Evolutionary conservation across 2,329 filamentous ascomycete species (phyloP), one percentile per base, ranked within the genome.

Genomic region (Monosporascus ibericus): DNA sequence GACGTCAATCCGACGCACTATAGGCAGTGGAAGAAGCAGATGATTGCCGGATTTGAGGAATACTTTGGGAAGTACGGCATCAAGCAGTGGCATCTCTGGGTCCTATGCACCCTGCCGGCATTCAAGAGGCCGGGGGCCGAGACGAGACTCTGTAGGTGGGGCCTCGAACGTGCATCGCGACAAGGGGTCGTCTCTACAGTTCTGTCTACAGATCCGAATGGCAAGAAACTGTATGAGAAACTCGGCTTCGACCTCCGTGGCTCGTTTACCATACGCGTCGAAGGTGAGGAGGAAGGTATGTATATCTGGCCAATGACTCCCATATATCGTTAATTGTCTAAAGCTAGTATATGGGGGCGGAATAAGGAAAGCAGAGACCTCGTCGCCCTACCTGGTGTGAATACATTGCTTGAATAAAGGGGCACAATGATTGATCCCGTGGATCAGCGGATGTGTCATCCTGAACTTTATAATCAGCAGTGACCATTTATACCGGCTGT

Each of bases 101-200:
- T 54, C 7, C 52, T 56, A 22, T 50, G 47, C 44, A 56, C 52
- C 15, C 49, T 37, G 36, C 54, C 54, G 11, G 51, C 30, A 30
- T 56, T 56, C 20, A 49, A 52, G 22, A 44, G 48, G n/a, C 51
- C 52, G 34, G 54, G 54, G 44, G 49, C 52, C 22, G 54, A 24
- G 44, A 56, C 54, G 30, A 47, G 49, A 48, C 54, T 56, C 18
- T 56, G 54, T 36, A 48, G 22, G 37, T 54, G 54, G 54, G 54
- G 54, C 37, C 44, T 52, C n/a, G 52, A 54, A 34, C 44, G 42
- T 14, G 52, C 54, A 20, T 54, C 49, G 14, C 27, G 27, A 25
- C 18, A 11, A 39, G 47, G 44, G 6, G 7, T 50, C 36, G 34
- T 48, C 25, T 44, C 52, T 17, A 54, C 54, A 2, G 50, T 54